Conservation (phyloP, 257 asterid genomes). For the Solanum chiquidenum region DNA sequence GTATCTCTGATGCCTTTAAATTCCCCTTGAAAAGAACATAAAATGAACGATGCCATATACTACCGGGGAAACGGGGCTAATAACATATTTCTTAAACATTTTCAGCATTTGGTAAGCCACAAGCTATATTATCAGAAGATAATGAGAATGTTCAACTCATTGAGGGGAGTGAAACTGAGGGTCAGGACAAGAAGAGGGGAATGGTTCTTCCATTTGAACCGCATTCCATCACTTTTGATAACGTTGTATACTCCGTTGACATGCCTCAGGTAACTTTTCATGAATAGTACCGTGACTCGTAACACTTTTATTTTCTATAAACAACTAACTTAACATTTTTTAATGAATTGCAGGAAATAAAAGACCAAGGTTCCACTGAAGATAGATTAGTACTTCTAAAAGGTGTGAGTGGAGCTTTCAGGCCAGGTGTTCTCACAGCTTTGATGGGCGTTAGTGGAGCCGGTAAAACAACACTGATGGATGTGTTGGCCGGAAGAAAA, state of each 20-base stretch:
- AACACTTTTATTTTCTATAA: neutral
- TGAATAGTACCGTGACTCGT: neutral
- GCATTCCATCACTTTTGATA: conserved; percentile 68
- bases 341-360: conserved; percentile 50
- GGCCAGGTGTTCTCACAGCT: conserved; percentile 60
- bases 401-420: conserved; percentile 57
- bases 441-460: conserved; percentile 78
- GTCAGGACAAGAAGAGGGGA: conserved; percentile 31
- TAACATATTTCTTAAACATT: neutral
- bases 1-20: conserved; percentile 5
- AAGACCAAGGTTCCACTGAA: conserved; percentile 29
- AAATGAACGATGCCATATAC: neutral
- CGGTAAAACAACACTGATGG: conserved; percentile 71
- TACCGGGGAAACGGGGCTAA: neutral
- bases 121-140: conserved; percentile 26
- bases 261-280: conserved; percentile 59
- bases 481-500: conserved; percentile 62
- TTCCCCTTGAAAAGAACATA: neutral
- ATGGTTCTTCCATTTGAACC: conserved; percentile 96
- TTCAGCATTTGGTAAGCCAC: conserved; percentile 53
- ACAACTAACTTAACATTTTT: neutral
- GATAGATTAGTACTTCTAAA: conserved; percentile 45
- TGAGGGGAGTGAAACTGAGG: conserved; percentile 20
- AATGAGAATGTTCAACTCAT: neutral
- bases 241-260: conserved; percentile 67